phyloP scores from a whole-genome alignment of 768 basidiomycete genomes.

The Dioszegia crocea region DNA sequence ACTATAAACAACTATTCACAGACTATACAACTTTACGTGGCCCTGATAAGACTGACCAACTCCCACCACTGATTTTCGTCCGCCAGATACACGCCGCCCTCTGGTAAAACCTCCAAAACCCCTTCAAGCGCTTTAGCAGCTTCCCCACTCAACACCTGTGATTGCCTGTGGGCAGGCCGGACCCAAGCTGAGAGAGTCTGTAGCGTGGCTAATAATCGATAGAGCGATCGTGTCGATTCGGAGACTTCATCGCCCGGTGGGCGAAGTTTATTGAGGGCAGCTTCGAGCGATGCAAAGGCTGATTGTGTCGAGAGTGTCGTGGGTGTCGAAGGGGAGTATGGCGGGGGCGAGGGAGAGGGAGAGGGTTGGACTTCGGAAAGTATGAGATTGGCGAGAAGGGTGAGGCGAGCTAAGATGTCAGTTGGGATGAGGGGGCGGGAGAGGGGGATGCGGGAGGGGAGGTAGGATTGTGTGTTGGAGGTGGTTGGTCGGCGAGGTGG shows the following conservation, averaged over 20 bases:
- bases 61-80: not conserved
- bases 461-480: not conserved
- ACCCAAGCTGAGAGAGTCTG: not conserved
- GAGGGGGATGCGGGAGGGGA: not conserved
- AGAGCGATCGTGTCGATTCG: too few relatives aligned
- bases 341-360: not conserved
- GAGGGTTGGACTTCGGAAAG: not conserved
- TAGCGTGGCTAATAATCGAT: too few relatives aligned
- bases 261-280: too few relatives aligned
- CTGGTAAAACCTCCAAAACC: not conserved
- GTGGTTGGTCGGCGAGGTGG: not conserved
- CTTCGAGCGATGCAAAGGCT: not conserved
- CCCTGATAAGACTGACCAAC: not conserved
- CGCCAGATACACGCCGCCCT: not conserved
- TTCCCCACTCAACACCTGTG: not conserved
- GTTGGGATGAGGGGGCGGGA: not conserved
- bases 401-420: conserved; percentile 5
- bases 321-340: not conserved
- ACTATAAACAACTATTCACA: too few relatives aligned
- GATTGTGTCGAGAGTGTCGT: not conserved
- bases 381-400: not conserved
- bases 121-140: not conserved
- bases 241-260: too few relatives aligned
- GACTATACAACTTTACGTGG: too few relatives aligned
- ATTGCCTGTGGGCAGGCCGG: too few relatives aligned